Conservation (phyloP, 2,329 filamentous ascomycete genomes). For the Xylaria sp. region DNA sequence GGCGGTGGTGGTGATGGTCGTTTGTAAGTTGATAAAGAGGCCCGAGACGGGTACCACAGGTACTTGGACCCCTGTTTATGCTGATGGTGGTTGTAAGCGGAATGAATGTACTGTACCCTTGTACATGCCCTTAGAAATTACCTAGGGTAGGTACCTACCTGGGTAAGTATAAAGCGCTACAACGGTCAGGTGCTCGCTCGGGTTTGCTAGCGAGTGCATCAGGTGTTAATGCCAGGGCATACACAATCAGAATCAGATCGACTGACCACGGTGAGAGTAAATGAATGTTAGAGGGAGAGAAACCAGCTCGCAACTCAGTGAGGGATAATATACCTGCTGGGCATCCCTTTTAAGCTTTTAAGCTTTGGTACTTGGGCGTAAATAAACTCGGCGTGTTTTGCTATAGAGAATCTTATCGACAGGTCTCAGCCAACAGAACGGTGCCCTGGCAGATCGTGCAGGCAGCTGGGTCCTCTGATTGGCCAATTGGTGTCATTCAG, state of each 20-base stretch:
- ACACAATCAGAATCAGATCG: neutral
- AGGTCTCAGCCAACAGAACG: conserved; percentile 27
- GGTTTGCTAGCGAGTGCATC: neutral
- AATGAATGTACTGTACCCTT: neutral
- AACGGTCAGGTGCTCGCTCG: neutral
- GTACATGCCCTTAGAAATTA: neutral
- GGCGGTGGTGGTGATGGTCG: neutral
- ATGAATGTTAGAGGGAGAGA: neutral
- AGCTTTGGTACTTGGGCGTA: neutral
- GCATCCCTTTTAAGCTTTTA: neutral
- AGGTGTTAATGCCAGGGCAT: neutral
- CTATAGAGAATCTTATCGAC: neutral
- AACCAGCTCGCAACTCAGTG: neutral
- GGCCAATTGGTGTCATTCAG: conserved; percentile 11
- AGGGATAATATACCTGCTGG: neutral
- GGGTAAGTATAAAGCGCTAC: neutral
- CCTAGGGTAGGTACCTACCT: no score
- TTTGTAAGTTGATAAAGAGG: neutral
- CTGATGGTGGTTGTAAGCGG: neutral
- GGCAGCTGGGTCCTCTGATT: conserved; percentile 27
- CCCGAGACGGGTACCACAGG: neutral
- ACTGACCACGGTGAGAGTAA: neutral
- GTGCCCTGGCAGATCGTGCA: conserved; percentile 28
- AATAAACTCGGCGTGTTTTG: neutral
- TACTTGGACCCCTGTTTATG: neutral